Evolutionary conservation across 805 yeast genomes (phyloP), one percentile per base, ranked within the genome.

Genomic region (Candida sakaeoensis): DNA sequence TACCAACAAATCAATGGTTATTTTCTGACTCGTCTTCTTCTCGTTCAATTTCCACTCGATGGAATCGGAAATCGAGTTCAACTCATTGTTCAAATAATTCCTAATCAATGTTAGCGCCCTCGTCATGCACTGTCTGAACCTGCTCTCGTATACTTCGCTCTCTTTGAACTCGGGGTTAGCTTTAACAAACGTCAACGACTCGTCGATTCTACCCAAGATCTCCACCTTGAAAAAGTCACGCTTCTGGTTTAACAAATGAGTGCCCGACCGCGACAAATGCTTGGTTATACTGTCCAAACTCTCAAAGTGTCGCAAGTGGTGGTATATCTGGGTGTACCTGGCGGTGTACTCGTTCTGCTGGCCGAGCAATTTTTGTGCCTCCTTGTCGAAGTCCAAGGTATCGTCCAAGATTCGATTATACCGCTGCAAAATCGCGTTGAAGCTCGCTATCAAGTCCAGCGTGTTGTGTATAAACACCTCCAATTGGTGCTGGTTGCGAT

Each of bases 41-140:
- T 46, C 44, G 7, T 22, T 21, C 7, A 38, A 13, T 27, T 43
- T 49, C 68, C 68, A 41, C 12, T 35, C 33, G 16, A 47, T 29
- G 9, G 45, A 42, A 13, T 52, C 47, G 31, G 62, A 63, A 19
- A 68, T 42, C 13, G 49, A 57, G 39, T 61, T 66, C 30, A 77
- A 55, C 24, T 68, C 70, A n/a, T 58, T 58, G 8, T 68, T 68
- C 40, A 85, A 60, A 54, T 81, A 87, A 51, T 82, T 85, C 46
- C 82, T 74, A 12, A 88, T 76, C 43, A 91, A 65, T 0, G 93
- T 79, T 34, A 88, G 69, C 1, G 95, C 82, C 43, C 96, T 73
- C 1, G 90, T 80, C 73, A 88, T 70, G 52, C 96, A 86, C 51
- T 86, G 95, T 45, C 85, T 77, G 62, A 86, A 87, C 43, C 90